Base-by-base conservation (phyloP, 192 early-diverging fungal species). In the Coemansia nantahalensis region DNA sequence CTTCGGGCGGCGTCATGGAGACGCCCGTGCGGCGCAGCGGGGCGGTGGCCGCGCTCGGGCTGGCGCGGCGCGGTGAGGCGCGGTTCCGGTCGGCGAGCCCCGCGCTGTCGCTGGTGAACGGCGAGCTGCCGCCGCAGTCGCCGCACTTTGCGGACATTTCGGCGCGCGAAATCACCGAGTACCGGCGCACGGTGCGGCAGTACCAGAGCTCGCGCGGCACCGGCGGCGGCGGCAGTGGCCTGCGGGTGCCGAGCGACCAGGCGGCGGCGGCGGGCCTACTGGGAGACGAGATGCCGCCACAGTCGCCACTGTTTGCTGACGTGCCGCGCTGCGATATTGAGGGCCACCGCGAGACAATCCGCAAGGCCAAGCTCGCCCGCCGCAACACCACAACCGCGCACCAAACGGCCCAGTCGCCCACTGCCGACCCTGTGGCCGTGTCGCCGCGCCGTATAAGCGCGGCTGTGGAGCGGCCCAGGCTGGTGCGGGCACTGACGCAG, bases 261-360 rank as follows among this genome's bases (percentile, higher is more conserved):
- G 31, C 31, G 31, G 31, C 9, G 31, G 31, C 31, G 10, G 8
- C 31, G 31, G 31, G 31, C 5, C 59, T 62, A 56, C 51, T 72
- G 56, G 68, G 59, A 31, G 43, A 52, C 6, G 68, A 73, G 30
- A 48, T 61, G 70, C 70, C 70, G 34, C 70, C 70, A 38, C 36
- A 47, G 33, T 74, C 70, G 46, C 70, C 70, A 40, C 55, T 73
- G 37, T 73, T 73, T 51, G 40, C 63, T 19, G 52, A 56, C 31
- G 44, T 66, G 34, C 45, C 64, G 35, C 36, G 35, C 3, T 31
- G 45, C 22, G 63, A 66, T 30, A 62, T 73, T 14, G 35, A 30
- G 9, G 51, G 59, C 11, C 57, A 57, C 10, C 45, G 56, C 16
- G 61, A 63, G 35, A 54, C 62, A 10, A 54, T 71, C 30, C 56